phyloP scores from a whole-genome alignment of 441 rosid genomes.

The Melastoma candidum region DNA sequence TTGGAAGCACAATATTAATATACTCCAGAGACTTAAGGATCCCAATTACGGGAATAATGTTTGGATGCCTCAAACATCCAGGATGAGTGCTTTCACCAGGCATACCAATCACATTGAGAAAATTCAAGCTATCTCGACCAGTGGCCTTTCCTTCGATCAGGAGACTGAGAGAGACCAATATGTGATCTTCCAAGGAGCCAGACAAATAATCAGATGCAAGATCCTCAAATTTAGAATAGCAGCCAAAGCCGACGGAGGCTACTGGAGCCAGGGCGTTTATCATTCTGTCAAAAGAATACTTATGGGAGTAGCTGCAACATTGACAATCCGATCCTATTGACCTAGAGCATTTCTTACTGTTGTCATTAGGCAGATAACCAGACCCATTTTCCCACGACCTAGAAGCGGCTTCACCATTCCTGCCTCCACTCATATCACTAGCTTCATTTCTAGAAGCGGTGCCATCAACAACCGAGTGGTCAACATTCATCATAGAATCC shows the following conservation, averaged over 20 bases:
- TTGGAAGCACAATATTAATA: conserved; percentile 58
- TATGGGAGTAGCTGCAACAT: conserved; percentile 30
- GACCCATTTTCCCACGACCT: conserved; percentile 19
- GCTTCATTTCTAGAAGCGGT: conserved; percentile 13
- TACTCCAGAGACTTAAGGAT: conserved; percentile 37
- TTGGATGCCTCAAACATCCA: conserved; percentile 78
- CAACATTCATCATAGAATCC: conserved; percentile 13
- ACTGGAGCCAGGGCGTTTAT: conserved; percentile 52
- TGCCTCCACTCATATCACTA: conserved; percentile 12
- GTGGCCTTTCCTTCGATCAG: conserved; percentile 65
- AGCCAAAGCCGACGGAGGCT: conserved; percentile 42
- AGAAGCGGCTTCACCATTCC: conserved; percentile 6
- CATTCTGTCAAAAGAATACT: conserved; percentile 40
- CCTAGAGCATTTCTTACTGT: conserved; percentile 15
- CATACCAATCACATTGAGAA: conserved; percentile 54
- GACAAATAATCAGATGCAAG: conserved; percentile 42
- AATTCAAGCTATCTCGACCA: conserved; percentile 46
- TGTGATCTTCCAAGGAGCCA: conserved; percentile 54
- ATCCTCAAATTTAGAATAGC: conserved; percentile 35
- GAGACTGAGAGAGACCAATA: conserved; percentile 48
- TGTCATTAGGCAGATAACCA: conserved; percentile 12
- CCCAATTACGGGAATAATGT: conserved; percentile 63
- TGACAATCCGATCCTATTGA: conserved; percentile 22
- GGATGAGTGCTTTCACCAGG: conserved; percentile 45
- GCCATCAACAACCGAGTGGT: conserved; percentile 10